Conservation (phyloP, 2,329 filamentous ascomycete genomes). For the Alternaria atra region DNA sequence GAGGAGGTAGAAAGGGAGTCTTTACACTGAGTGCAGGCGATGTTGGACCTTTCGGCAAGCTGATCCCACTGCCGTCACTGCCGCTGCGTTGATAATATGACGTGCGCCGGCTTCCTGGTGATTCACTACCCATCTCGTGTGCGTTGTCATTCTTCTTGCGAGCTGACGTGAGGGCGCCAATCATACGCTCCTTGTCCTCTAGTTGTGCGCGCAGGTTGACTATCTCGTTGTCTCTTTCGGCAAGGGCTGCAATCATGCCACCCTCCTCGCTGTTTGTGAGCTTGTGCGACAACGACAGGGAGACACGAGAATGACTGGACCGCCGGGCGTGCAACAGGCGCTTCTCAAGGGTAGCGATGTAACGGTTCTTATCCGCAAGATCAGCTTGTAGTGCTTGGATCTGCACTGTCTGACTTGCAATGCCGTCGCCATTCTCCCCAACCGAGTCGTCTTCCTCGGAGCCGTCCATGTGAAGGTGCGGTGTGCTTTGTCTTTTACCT, state of each 20-base stretch:
- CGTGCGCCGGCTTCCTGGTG: conserved; percentile 46
- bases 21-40: conserved; percentile 26
- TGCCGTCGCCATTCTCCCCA: conserved; percentile 87
- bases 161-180: conserved; percentile 83
- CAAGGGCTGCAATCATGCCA: conserved; percentile 74
- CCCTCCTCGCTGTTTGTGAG: conserved; percentile 77
- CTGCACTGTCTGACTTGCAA: conserved; percentile 82
- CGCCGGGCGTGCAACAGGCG: conserved; percentile 87
- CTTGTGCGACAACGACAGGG: conserved; percentile 74
- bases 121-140: conserved; percentile 60
- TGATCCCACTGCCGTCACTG: conserved; percentile 44
- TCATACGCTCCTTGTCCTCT: conserved; percentile 95
- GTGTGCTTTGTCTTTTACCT: conserved; percentile 35
- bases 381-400: conserved; percentile 94
- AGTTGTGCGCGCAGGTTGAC: conserved; percentile 86
- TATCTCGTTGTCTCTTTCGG: conserved; percentile 93
- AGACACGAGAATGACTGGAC: conserved; percentile 88
- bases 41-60: conserved; percentile 37
- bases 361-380: conserved; percentile 94
- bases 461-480: conserved; percentile 37
- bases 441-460: conserved; percentile 61
- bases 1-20: conserved; percentile 22
- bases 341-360: conserved; percentile 93
- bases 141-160: conserved; percentile 86
- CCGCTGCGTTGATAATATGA: conserved; percentile 44